Evolutionary conservation across 345 rosid species (phyloP).

Genomic region (Gossypium sturtianum): DNA sequence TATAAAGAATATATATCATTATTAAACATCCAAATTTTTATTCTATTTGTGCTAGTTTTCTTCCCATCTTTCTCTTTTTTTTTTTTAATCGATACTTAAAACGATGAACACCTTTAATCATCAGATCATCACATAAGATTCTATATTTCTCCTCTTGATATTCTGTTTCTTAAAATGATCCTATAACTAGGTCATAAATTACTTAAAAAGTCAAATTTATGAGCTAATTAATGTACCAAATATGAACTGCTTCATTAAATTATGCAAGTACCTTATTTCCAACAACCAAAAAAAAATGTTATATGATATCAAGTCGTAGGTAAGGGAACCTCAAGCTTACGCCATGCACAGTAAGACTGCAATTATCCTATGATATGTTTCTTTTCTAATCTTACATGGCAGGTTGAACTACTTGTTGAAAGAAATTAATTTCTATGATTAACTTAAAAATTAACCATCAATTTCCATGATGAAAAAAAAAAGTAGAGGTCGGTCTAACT

Average conservation of each 20-base stretch:
- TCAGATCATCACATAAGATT: fast-evolving
- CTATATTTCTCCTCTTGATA: no score
- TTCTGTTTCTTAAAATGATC: no score
- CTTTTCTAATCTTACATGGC: neutral
- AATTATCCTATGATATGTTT: neutral
- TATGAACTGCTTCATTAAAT: neutral
- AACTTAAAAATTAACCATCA: no score
- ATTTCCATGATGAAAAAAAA: neutral
- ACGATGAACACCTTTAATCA: fast-evolving
- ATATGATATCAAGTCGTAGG: neutral
- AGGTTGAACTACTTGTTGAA: neutral
- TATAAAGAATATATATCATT: neutral
- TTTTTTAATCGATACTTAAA: fast-evolving
- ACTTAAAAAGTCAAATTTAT: neutral
- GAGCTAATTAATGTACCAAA: neutral
- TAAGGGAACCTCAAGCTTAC: neutral
- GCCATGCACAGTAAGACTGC: slow-evolving; percentile 3
- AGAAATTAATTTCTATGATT: neutral
- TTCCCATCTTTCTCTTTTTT: no score
- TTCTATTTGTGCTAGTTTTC: neutral
- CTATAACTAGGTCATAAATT: no score
- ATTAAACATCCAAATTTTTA: neutral
- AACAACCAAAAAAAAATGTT: neutral
- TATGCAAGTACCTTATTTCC: neutral
- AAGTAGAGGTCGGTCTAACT: no score